Evolutionary conservation across 1,284 basidiomycete species (phyloP).

Genomic region (Marasmius fiardii): DNA sequence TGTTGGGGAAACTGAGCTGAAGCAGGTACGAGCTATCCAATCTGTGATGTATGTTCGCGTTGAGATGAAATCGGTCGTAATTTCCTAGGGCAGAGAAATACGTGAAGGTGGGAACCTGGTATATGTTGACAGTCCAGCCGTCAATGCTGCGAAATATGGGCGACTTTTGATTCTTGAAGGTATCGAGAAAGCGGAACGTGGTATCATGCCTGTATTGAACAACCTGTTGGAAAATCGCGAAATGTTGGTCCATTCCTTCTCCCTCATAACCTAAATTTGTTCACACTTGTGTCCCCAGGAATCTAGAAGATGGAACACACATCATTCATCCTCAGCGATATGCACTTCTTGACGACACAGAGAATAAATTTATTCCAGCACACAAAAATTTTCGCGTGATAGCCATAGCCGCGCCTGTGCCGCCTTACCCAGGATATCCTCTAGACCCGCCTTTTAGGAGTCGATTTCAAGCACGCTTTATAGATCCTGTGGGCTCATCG

Average conservation of each 20-base stretch:
- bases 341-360: constrained; percentile 40
- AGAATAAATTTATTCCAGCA: constrained; percentile 51
- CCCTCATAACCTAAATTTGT: neutral
- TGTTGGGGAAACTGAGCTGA: constrained; percentile 67
- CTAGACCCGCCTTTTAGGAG: constrained; percentile 67
- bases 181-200: constrained; percentile 67
- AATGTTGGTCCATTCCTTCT: constrained; percentile 38
- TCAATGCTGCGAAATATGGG: constrained; percentile 62
- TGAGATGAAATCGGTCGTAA: no score
- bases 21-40: constrained; percentile 37
- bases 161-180: constrained; percentile 65
- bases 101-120: constrained; percentile 53
- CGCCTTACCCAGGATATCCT: constrained; percentile 63
- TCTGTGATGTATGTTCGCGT: neutral
- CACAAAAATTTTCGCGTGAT: constrained; percentile 63
- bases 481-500: constrained; percentile 57
- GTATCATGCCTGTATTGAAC: constrained; percentile 57
- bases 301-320: constrained; percentile 70
- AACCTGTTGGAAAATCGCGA: constrained; percentile 67
- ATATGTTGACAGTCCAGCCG: constrained; percentile 64
- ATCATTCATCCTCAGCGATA: constrained; percentile 62
- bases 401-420: constrained; percentile 63
- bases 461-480: constrained; percentile 64
- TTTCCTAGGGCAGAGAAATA: constrained; percentile 54
- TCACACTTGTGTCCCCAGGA: constrained; percentile 32